Evolutionary conservation across 148 eudicot genomes (phyloP).

Genomic region (Rhododendron griersonianum): DNA sequence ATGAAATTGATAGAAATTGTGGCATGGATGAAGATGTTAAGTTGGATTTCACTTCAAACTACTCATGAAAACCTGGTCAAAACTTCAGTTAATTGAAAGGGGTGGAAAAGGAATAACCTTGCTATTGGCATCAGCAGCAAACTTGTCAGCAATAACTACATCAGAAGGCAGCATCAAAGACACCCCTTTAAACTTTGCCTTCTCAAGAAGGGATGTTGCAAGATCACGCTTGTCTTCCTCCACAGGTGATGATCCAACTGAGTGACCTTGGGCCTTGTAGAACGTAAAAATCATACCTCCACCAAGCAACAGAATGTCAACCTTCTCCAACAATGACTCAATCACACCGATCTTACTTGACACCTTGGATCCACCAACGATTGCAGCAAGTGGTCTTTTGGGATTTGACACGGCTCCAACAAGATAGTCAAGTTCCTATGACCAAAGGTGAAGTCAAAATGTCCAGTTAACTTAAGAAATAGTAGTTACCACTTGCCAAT

Average conservation of each 20-base stretch:
- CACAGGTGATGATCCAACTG: slow-evolving; percentile 79
- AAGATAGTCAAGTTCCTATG: slow-evolving; percentile 84
- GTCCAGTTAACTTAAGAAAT: neutral
- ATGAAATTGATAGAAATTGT: neutral
- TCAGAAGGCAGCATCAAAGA: slow-evolving; percentile 69
- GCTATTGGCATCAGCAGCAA: slow-evolving; percentile 88
- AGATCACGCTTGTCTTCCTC: slow-evolving; percentile 92
- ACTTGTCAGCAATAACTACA: slow-evolving; percentile 72
- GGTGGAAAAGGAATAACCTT: slow-evolving; percentile 38
- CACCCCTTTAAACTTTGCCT: slow-evolving; percentile 82
- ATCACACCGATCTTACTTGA: slow-evolving; percentile 87
- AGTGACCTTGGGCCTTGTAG: slow-evolving; percentile 82
- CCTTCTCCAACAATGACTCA: slow-evolving; percentile 72
- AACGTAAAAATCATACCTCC: slow-evolving; percentile 95
- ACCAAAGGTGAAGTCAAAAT: slow-evolving; percentile 5
- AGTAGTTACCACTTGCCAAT: neutral
- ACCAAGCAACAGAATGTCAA: slow-evolving; percentile 69
- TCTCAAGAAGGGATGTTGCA: slow-evolving; percentile 71
- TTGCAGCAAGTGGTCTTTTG: slow-evolving; percentile 91
- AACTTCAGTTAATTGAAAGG: neutral
- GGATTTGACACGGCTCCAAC: slow-evolving; percentile 84
- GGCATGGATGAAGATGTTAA: neutral
- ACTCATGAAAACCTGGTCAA: neutral
- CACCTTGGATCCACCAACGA: slow-evolving; percentile 92
- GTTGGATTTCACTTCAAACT: neutral